Base-by-base conservation (phyloP, 2,329 filamentous ascomycete genomes). In the Ceratocystis huliohia region DNA sequence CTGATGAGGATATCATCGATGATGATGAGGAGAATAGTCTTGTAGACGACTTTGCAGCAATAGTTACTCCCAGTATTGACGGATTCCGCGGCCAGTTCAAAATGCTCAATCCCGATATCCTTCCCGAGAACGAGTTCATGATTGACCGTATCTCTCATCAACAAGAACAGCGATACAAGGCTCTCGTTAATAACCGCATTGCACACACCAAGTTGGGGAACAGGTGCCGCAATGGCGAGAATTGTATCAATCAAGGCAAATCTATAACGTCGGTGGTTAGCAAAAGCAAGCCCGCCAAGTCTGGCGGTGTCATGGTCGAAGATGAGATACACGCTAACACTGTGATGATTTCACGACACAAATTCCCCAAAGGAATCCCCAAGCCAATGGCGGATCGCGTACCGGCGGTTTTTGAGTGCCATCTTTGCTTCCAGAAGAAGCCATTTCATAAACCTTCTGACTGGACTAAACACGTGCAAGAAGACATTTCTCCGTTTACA, bases 401-500 rank as follows among this genome's bases (percentile, higher is more conserved):
- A 5, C 92, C 92, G 0, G 90, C 91, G 2, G 86, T 93, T 72
- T 93, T 96, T 69, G 92, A 96, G 77, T 96, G 92, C 71, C 87
- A 88, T 46, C 78, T 96, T 25, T 96, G 92, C 76, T 96, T 90
- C 77, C 84, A 87, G 70, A 82, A 86, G 64, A 96, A 94, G 79
- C 90, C 86, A 71, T 91, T 94, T 71, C 84, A 87, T 71, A 96
- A 96, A 74, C 92, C 91, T 17, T 96, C 91, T 0, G 92, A 96
- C 75, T 96, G 92, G 92, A 96, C 91, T 1, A 96, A 96, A 74
- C 92, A 96, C 72, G 89, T 96, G 0, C 90, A 96, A 71, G 92
- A 96, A 75, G 92, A 96, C 73, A 85, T 96, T 0, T 89, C 94
- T 73, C 92, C 92, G 0, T 96, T 96, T 71, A 95, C 90, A 2